Conservation (phyloP, 1,284 basidiomycete genomes). For the Pyrrhoderma noxium region DNA sequence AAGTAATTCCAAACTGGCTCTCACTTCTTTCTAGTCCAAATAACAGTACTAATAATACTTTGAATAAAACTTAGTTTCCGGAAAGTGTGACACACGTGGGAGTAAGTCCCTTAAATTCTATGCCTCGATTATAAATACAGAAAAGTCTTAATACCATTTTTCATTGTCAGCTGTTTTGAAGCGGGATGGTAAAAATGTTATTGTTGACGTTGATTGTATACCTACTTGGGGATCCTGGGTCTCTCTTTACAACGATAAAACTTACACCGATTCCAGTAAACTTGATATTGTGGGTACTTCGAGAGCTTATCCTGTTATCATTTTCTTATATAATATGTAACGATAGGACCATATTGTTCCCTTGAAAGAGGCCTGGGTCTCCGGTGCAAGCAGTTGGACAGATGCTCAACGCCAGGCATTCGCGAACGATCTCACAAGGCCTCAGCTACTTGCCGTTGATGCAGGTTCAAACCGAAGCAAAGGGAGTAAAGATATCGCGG, state of each 20-base stretch:
- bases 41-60: too few relatives aligned
- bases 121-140: not conserved
- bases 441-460: constrained; percentile 45
- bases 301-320: not conserved
- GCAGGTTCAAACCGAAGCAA: constrained; percentile 36
- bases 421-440: constrained; percentile 46
- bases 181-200: constrained; percentile 44
- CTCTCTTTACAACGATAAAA: constrained; percentile 41
- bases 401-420: constrained; percentile 39
- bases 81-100: constrained; percentile 46
- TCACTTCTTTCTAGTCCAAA: too few relatives aligned
- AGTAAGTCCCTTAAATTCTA: constrained; percentile 29
- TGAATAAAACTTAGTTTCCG: constrained; percentile 39
- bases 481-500: constrained; percentile 35
- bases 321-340: not conserved
- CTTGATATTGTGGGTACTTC: constrained; percentile 41
- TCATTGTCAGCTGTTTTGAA: constrained; percentile 38
- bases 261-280: constrained; percentile 37
- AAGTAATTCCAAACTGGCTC: constrained; percentile 31
- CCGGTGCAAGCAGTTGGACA: constrained; percentile 45
- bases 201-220: constrained; percentile 34
- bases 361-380: constrained; percentile 49
- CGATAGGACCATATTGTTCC: constrained; percentile 46
- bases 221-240: constrained; percentile 46
- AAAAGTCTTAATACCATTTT: not conserved